Percentiles rank a stretch among this genome's conserved stretches.
Conservation (phyloP, 106 monocot species). For the Acorus calamus region DNA sequence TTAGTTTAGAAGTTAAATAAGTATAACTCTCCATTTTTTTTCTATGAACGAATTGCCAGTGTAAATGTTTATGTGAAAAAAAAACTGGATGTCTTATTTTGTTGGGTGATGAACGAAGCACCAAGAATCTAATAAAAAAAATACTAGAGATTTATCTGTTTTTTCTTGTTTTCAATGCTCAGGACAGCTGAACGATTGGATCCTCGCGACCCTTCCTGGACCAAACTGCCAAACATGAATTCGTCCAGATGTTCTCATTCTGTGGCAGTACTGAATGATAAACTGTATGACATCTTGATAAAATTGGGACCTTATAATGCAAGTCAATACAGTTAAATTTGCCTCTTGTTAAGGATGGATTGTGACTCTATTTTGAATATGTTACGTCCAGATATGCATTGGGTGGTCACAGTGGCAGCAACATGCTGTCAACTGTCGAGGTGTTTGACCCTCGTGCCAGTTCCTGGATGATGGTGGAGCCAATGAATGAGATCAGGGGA, state of each 20-base stretch:
- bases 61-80: too few relatives aligned
- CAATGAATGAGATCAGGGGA: not conserved
- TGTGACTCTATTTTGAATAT: not conserved
- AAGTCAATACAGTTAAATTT: too few relatives aligned
- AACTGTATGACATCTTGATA: not conserved
- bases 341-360: too few relatives aligned
- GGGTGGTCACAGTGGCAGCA: not conserved
- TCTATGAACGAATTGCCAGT: too few relatives aligned
- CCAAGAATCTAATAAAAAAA: too few relatives aligned
- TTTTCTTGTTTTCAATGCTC: too few relatives aligned
- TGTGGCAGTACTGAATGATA: slow-evolving; percentile 8
- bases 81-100: too few relatives aligned
- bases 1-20: too few relatives aligned
- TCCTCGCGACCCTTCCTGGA: slow-evolving; percentile 6
- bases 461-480: not conserved
- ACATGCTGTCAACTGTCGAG: not conserved
- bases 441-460: not conserved
- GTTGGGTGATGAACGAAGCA: too few relatives aligned
- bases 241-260: not conserved
- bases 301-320: not conserved
- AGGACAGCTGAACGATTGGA: slow-evolving; percentile 11
- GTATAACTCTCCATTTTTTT: too few relatives aligned
- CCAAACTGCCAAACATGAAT: slow-evolving; percentile 1
- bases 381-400: not conserved
- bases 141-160: too few relatives aligned